Conservation (phyloP, 805 yeast species). For the Starmerella bombicola region DNA sequence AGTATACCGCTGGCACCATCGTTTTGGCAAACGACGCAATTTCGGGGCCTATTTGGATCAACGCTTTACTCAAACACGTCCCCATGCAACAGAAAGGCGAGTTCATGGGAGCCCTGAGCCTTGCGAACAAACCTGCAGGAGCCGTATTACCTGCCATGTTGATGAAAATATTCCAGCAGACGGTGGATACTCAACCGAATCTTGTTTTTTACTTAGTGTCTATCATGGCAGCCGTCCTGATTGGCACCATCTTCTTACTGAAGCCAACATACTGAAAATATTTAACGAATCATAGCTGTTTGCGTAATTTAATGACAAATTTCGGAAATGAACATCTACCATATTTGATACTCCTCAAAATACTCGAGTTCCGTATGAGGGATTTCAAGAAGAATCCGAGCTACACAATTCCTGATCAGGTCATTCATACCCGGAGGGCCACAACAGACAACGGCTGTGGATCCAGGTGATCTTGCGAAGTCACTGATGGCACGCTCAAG, state of each 20-base stretch:
- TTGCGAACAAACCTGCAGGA: slow-evolving; percentile 12
- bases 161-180: slow-evolving; percentile 10
- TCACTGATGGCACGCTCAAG: slow-evolving; percentile 25
- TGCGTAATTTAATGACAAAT: background rate
- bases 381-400: slow-evolving; percentile 22
- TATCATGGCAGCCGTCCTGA: background rate
- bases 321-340: too few species aligned
- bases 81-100: slow-evolving; percentile 8
- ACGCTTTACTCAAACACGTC: slow-evolving; percentile 13
- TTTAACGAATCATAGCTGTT: background rate
- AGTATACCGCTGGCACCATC: slow-evolving; percentile 6
- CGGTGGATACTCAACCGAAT: slow-evolving; percentile 4
- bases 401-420: slow-evolving; percentile 38
- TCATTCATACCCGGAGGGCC: slow-evolving; percentile 56
- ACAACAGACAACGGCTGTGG: slow-evolving; percentile 46
- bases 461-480: slow-evolving; percentile 28
- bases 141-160: slow-evolving; percentile 13
- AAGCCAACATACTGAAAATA: slow-evolving; percentile 1
- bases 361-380: slow-evolving; percentile 44
- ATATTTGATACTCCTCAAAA: slow-evolving; percentile 56
- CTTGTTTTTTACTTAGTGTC: slow-evolving; percentile 7
- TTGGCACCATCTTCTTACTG: slow-evolving; percentile 1
- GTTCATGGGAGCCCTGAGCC: slow-evolving; percentile 12
- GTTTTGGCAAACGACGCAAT: slow-evolving; percentile 15
- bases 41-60: slow-evolving; percentile 16